Base-by-base conservation (phyloP, 2,329 filamentous ascomycete genomes). In the Macroventuria anomochaeta region DNA sequence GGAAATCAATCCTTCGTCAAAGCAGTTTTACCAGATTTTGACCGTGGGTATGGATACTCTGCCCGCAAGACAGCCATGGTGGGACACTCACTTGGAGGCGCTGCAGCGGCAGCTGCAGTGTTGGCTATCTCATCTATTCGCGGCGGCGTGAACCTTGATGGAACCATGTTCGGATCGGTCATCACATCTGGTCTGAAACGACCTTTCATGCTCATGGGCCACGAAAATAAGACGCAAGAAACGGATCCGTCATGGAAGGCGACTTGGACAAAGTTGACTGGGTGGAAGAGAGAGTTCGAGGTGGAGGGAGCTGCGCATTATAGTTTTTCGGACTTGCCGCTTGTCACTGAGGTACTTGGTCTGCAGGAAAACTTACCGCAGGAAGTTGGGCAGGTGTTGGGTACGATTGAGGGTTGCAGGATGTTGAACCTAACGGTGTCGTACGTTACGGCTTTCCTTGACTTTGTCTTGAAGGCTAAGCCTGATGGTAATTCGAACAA, bases 71-170 rank as follows among this genome's bases (percentile, higher is more conserved):
- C 56, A 17, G 68, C 62, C 0, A 28, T 72, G 5, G 17, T 74
- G 3, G 75, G 75, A 3, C 74, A 77, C 38, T 76, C 74, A 2
- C 46, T 76, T 4, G 74, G 74, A 12, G 75, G 74, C 8, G 70
- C 71, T 0, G 66, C 73, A 2, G 63, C 68, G 6, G 61, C 63
- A 2, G 41, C 52, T 1, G 50, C 64, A 28, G 41, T 65, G 55
- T 15, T 60, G 18, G 37, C 58, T 4, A 42, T 59, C 1, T 21
- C 58, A 0, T 66, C 65, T 3, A 55, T 70, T 20, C 43, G 53
- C 2, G 72, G 69, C 4, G 74, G 62, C 3, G 26, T 72, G 21
- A 74, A 76, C 39, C 53, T 77, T n/a, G 74, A 77, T 42, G 73
- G 75, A 4, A 60, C 46, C 15, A 56, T 75, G 46, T 73, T 66